Percentiles rank a stretch among this genome's conserved stretches.
These are phyloP conservation scores for Chytriomyces sp. DNA, from an alignment of 192 early-diverging fungal species.

Conservation along the genomic window DNA sequence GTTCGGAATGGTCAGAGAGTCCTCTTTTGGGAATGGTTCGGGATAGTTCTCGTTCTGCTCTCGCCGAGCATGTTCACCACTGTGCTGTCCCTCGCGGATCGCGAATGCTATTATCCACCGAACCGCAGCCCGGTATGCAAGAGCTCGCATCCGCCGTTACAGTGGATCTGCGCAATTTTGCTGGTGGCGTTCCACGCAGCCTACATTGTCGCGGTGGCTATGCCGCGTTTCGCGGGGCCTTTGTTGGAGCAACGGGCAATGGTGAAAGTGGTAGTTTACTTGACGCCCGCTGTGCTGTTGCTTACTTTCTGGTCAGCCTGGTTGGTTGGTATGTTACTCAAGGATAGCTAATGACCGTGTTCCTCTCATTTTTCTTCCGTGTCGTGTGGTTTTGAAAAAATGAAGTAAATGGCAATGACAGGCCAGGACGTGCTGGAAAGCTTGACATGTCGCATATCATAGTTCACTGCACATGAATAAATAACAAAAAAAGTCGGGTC, in stretches of 20 bases:
- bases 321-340: background rate
- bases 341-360: no score
- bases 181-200: background rate
- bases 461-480: no score
- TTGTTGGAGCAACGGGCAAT: background rate
- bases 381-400: no score
- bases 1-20: no score
- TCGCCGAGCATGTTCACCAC: background rate
- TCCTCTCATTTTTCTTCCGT: no score
- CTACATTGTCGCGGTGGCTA: background rate
- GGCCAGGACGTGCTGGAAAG: no score
- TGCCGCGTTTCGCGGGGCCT: background rate
- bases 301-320: background rate
- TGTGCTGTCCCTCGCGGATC: background rate
- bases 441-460: no score
- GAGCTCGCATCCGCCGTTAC: background rate
- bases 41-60: background rate
- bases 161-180: background rate
- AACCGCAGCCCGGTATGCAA: background rate
- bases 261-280: no score
- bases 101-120: background rate
- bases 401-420: no score
- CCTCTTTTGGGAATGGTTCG: background rate
- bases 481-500: no score
- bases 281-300: background rate